These are phyloP conservation scores for Scedosporium aurantiacum DNA, from an alignment of 2,329 filamentous ascomycete species.

Conservation along the genomic window DNA sequence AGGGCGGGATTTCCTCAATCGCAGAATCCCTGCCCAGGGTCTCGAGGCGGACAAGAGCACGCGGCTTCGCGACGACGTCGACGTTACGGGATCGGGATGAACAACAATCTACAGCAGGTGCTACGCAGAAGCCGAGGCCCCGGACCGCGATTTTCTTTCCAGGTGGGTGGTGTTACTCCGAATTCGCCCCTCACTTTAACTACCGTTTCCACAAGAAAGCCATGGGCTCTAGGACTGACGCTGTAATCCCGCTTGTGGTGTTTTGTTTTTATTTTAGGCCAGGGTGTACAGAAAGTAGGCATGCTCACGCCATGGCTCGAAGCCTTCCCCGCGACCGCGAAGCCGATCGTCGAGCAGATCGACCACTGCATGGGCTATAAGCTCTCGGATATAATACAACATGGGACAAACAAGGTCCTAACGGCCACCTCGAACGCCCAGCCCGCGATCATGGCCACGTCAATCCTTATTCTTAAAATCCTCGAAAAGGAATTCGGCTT, in stretches of 20 bases:
- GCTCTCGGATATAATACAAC: constrained; percentile 66
- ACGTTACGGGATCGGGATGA: neutral
- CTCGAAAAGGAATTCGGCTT: constrained; percentile 81
- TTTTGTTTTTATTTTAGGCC: too few species aligned
- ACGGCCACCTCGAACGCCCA: constrained; percentile 82
- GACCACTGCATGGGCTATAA: constrained; percentile 61
- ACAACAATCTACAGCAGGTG: neutral
- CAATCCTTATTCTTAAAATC: constrained; percentile 77
- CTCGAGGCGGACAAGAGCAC: constrained; percentile 5
- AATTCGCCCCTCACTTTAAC: neutral
- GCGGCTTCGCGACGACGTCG: neutral
- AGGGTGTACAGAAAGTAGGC: constrained; percentile 80
- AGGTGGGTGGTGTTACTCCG: constrained; percentile 23
- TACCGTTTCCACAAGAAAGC: too few species aligned
- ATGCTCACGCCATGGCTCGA: constrained; percentile 82
- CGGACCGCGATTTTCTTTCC: constrained; percentile 52
- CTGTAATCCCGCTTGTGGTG: neutral
- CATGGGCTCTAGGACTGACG: neutral
- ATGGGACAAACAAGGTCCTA: constrained; percentile 66
- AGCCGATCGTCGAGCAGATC: constrained; percentile 73
- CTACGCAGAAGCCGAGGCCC: constrained; percentile 11
- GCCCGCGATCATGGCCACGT: constrained; percentile 92
- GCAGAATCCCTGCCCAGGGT: constrained; percentile 5
- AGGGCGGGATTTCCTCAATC: neutral
- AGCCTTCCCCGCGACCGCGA: constrained; percentile 68